Evolutionary conservation across 768 basidiomycete species (phyloP), one percentile per base, ranked within the genome.

Genomic region (Mycena amicta): DNA sequence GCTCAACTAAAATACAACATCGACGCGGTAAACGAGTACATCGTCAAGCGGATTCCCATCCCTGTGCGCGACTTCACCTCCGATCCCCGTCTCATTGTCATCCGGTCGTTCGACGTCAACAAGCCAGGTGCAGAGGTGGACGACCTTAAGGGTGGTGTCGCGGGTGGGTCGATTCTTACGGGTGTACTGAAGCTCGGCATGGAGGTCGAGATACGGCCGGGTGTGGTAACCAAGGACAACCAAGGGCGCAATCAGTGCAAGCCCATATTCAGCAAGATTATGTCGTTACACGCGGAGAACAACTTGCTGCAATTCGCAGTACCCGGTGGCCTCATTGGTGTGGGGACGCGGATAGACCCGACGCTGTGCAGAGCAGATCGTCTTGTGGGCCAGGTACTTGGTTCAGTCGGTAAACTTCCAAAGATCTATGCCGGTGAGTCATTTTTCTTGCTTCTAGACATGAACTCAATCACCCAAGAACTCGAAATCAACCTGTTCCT

Each of bases 1-100:
- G 97, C 97, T 3, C 97, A 98, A 74, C 80, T 99, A 57, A 94
- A 93, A 74, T 99, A 98, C 82, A 98, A 99, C 79, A 98, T 98
- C 70, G 96, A 98, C 71, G 97, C 96, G 18, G 95, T 99, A 50
- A 97, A 96, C 77, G 95, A 98, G 68, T 98, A 97, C 78, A 96
- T 98, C 72, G 94, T 94, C 64, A 95, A 93, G 72, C 87, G 91
- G 52, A 98, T 99, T 67, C 94, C 97, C 18, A 91, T 98, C 50
- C 97, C 96, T 46, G 77, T 88, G 31, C 92, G 96, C 57, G 92
- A 98, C 80, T 99, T 98, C 75, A 82, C 86, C 30, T 89, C 93
- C 27, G 87, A 92, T 61, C 94, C 97, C 0, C 87, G 89, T 30
- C 88, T 99, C 64, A 98, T 98, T 71, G 95, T 98, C 72, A 99